phyloP scores from a whole-genome alignment of 768 basidiomycete genomes.

The Hydnomerulius pinastri region DNA sequence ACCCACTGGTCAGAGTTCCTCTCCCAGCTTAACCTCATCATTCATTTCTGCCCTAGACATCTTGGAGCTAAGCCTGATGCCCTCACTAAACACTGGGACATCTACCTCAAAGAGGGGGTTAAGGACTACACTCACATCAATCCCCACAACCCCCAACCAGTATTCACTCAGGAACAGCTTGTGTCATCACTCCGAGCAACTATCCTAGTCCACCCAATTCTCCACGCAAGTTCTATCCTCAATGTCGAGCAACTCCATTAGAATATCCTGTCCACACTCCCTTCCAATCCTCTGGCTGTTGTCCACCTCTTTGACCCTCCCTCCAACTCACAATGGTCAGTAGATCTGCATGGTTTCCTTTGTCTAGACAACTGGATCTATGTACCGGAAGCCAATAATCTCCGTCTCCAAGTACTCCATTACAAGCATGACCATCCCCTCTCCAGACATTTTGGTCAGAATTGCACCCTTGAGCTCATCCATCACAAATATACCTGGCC shows the following conservation, averaged over 20 bases:
- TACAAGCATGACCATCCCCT: constrained; percentile 25
- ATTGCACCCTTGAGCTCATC: constrained; percentile 20
- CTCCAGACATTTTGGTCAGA: constrained; percentile 34
- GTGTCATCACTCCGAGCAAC: too few relatives aligned
- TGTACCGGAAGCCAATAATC: constrained; percentile 16
- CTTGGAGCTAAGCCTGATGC: constrained; percentile 7
- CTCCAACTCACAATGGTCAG: neutral
- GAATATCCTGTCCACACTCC: constrained; percentile 12
- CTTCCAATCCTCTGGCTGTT: neutral
- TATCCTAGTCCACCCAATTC: too few relatives aligned
- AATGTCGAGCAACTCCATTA: constrained; percentile 16
- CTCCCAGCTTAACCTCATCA: neutral
- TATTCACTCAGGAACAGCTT: too few relatives aligned
- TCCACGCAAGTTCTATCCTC: too few relatives aligned
- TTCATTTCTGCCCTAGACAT: constrained; percentile 7
- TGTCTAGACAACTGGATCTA: constrained; percentile 4
- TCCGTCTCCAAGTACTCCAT: constrained; percentile 24
- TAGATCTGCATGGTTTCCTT: neutral
- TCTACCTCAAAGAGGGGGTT: too few relatives aligned
- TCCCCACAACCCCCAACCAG: too few relatives aligned
- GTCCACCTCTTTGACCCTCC: neutral
- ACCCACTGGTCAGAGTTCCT: constrained; percentile 6
- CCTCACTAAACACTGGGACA: constrained; percentile 11
- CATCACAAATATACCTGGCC: constrained; percentile 22
- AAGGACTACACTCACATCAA: too few relatives aligned